Conservation (phyloP, 2,329 filamentous ascomycete species). For the Nannizzia gypsea region DNA sequence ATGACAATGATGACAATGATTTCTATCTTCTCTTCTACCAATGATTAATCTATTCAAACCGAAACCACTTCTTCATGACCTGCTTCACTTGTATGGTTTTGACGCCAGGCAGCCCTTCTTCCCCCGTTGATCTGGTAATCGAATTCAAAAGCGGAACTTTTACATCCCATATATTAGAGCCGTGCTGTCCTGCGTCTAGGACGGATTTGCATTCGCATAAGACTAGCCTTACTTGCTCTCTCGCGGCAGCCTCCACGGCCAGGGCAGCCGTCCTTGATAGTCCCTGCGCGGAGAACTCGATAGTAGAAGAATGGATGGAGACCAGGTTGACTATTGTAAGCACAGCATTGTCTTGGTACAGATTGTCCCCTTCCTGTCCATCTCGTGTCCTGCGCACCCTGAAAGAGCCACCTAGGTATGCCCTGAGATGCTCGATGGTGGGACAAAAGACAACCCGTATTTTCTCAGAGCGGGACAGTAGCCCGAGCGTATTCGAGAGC, state of each 20-base stretch:
- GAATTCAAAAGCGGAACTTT: conserved; percentile 52
- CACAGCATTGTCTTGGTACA: conserved; percentile 15
- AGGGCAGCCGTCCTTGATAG: conserved; percentile 35
- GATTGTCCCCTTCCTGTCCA: not conserved
- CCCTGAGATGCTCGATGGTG: conserved; percentile 64
- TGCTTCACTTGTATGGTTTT: conserved; percentile 46
- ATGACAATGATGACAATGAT: conserved; percentile 30
- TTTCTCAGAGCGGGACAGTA: conserved; percentile 56
- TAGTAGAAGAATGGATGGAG: conserved; percentile 31
- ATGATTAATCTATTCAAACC: conserved; percentile 28
- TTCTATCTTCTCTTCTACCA: conserved; percentile 20
- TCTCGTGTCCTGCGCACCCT: not conserved
- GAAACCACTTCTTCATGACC: conserved; percentile 56
- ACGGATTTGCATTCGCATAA: conserved; percentile 33
- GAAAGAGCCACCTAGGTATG: conserved; percentile 44
- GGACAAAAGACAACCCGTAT: conserved; percentile 62
- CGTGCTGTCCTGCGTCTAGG: conserved; percentile 21
- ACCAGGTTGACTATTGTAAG: conserved; percentile 33
- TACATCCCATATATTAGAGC: conserved; percentile 35
- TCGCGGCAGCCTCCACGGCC: conserved; percentile 28
- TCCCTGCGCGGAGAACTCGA: conserved; percentile 39
- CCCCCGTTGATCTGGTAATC: conserved; percentile 28
- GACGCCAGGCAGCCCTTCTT: conserved; percentile 42
- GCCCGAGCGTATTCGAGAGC: conserved; percentile 53
- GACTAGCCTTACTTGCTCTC: conserved; percentile 22